Evolutionary conservation across 768 basidiomycete genomes (phyloP).

Genomic region (Epithele typhae): DNA sequence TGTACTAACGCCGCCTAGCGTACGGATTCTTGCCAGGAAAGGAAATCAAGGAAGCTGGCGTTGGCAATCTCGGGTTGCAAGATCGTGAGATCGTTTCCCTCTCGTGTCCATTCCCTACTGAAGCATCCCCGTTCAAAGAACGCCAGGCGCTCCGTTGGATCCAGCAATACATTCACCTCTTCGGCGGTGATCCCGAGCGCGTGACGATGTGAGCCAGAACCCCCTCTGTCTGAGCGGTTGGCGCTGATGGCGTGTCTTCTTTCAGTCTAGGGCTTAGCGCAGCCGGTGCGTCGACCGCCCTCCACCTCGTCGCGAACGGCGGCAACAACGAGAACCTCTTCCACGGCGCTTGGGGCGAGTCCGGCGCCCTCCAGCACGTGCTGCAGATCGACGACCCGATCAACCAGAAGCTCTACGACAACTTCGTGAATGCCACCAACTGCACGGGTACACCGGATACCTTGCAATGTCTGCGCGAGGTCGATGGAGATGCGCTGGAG

Average conservation of each 20-base stretch:
- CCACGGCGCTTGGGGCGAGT: neutral
- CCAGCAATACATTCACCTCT: slow-evolving; percentile 31
- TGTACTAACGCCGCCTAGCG: slow-evolving; percentile 14
- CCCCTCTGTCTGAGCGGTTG: too few relatives aligned
- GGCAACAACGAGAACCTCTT: neutral
- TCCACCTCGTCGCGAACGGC: neutral
- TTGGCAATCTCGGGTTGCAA: slow-evolving; percentile 43
- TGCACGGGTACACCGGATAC: too few relatives aligned
- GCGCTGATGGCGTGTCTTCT: neutral
- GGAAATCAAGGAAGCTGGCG: slow-evolving; percentile 33
- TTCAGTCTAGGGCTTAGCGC: neutral
- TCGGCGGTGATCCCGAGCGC: slow-evolving; percentile 38
- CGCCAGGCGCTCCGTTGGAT: slow-evolving; percentile 40
- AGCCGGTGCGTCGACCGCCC: neutral
- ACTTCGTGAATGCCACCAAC: neutral
- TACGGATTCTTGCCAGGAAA: slow-evolving; percentile 37
- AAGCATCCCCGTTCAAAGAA: too few relatives aligned
- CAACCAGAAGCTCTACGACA: neutral
- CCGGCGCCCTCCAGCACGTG: neutral
- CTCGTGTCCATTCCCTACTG: too few relatives aligned
- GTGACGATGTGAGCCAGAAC: slow-evolving; percentile 32
- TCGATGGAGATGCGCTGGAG: too few relatives aligned
- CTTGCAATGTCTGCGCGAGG: too few relatives aligned
- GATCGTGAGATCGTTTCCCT: slow-evolving; percentile 30
- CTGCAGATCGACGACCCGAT: neutral